These are phyloP conservation scores for Botryotinia narcissicola DNA, from an alignment of 2,329 filamentous ascomycete species.

Conservation along the genomic window DNA sequence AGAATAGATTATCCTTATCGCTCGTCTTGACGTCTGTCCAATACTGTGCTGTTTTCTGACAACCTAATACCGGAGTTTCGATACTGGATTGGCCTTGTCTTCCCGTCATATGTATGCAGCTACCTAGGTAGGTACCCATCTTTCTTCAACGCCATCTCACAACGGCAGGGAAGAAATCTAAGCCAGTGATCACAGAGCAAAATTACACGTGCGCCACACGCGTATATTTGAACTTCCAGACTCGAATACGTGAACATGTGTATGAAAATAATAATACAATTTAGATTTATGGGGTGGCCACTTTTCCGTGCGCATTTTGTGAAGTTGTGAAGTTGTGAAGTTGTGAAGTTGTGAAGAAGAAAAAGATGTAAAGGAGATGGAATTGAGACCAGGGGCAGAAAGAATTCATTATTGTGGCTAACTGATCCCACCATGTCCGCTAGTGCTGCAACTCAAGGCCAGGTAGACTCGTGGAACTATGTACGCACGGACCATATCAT, in stretches of 20 bases:
- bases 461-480: background rate
- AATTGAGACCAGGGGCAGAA: background rate
- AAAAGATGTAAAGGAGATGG: background rate
- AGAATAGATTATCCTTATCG: constrained; percentile 1
- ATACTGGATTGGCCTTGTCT: background rate
- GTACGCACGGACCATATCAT: background rate
- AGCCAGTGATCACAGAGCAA: background rate
- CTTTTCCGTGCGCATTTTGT: no score
- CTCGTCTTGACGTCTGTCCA: background rate
- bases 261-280: background rate
- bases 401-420: background rate
- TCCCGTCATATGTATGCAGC: background rate
- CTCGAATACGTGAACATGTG: background rate
- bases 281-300: background rate
- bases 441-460: constrained; percentile 3
- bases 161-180: background rate
- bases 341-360: background rate
- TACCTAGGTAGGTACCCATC: background rate
- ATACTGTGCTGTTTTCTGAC: background rate
- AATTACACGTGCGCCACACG: background rate
- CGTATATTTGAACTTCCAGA: background rate
- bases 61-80: background rate
- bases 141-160: constrained; percentile 1
- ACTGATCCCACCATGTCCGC: background rate
- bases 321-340: no score